Base-by-base conservation (phyloP, 805 yeast genomes). In the Candida piceae region DNA sequence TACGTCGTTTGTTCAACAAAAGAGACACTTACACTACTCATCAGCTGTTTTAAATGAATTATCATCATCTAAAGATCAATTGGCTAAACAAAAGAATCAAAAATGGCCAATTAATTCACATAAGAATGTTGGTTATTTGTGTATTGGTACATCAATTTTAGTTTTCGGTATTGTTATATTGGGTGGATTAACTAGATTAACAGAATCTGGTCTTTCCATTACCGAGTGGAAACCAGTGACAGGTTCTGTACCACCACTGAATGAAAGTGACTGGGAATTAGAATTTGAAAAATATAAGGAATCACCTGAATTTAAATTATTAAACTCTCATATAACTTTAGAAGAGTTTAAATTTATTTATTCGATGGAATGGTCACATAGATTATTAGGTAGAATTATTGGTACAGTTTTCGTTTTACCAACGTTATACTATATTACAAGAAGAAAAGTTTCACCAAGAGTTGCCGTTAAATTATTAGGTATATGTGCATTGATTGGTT, bases 171-270 rank as follows among this genome's bases (percentile, higher is more conserved):
- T 93, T 43, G 97, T 93, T 12, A 80, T 93, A n/a, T 69, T 93
- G 5, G 99, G 98, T 31, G 99, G 99, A 1, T 69, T 93, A 31
- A 93, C 98, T 0, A 74, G 99, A 52, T 70, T 93, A 31, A 93
- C 98, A 0, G 99, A 93, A 56, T 85, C 96, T 0, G 99, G 98
- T 0, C 68, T 93, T 31, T 84, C 95, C 32, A 93, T 93, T 58
- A 93, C 97, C 1, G 98, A 93, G 57, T 93, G 99, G 99, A 86
- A 80, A 58, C 99, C 99, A 1, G 88, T 93, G 19, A 87, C 98
- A 0, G 99, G 99, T 32, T 66, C 94, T 2, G 61, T 93, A 11
- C 99, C 99, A 2, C 98, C 98, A 0, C 55, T 84, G 52, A 76
- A 64, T 41, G 79, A 86, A 50, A 64, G 65, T 34, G 89, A 93